Evolutionary conservation across 148 eudicot genomes (phyloP), one percentile per base, ranked within the genome.

Genomic region (Vaccinium darrowii): DNA sequence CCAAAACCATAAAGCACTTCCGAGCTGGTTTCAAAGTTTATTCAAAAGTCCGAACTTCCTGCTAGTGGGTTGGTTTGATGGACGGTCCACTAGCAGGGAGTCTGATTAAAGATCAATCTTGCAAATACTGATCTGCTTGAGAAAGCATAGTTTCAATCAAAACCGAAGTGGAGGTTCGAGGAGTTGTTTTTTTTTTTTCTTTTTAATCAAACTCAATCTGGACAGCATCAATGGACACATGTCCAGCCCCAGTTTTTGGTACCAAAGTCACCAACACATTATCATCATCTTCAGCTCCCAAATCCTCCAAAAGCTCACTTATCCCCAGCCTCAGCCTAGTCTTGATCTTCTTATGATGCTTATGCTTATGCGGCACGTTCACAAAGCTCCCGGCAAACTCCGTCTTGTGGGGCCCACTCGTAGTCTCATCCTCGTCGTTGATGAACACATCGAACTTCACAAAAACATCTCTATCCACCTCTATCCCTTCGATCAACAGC

Each of bases 371-470:
- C 4, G 98, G 93, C 84, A 96, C 93, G 23, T 92, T 95, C 88
- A 93, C 93, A 62, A 91, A 96, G 50, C 98, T 96, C 6, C 98
- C 98, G 0, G 98, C 98, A 52, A 90, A 96, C 90, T 94, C 98
- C 0, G 88, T 88, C 84, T 87, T 90, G 11, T 91, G 90, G 33
- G 91, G 88, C 18, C 73, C 86, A 47, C 85, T 89, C 49, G 80
- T 69, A 5, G 84, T 78, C 50, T 91, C 98, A 19, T 93, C 92
- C 72, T 93, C 97, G 43, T 92, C 99, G 54, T 96, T 96, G 7
- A 96, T 83, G 19, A 88, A 92, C 77, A 93, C 97, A 25, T 96
- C 94, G 27, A 94, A 96, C 80, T 93, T 94, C 8, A 89, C 94
- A 16, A 85, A 92, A 2, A 47, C 90, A 30, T 91, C 90, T 9